Evolutionary conservation across 805 yeast genomes (phyloP).

Genomic region (Schizosaccharomyces lindneri): DNA sequence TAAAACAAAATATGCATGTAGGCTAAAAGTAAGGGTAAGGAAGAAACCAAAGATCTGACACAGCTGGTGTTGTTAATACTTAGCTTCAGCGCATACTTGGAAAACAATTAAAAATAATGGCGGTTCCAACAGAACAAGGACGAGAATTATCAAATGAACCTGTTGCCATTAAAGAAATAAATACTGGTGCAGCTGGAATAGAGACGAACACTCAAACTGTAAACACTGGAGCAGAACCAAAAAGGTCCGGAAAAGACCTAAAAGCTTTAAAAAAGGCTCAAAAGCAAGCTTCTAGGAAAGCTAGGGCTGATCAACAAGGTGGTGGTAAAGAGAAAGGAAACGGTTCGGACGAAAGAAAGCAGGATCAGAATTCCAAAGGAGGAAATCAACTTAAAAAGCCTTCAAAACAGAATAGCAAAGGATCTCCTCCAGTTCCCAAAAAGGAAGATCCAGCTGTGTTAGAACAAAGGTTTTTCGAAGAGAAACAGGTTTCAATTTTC

Average conservation of each 20-base stretch:
- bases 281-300: neutral
- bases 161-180: neutral
- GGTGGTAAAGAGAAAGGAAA: neutral
- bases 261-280: neutral
- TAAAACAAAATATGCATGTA: too few species aligned
- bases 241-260: neutral
- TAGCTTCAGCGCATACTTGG: neutral
- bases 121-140: neutral
- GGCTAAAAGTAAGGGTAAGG: too few species aligned
- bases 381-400: neutral
- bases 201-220: neutral
- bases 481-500: conserved; percentile 9
- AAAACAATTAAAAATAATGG: neutral
- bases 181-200: neutral
- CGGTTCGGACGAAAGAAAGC: neutral
- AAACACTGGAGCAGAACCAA: neutral
- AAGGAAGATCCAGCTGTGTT: neutral
- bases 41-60: too few species aligned
- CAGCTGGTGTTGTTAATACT: too few species aligned
- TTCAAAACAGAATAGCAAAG: neutral
- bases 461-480: neutral
- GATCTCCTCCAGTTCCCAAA: neutral
- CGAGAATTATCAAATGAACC: neutral
- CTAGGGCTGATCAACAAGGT: neutral
- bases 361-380: neutral